Percentiles rank a stretch among this genome's conserved stretches.
Evolutionary conservation across 2,329 filamentous ascomycete genomes (phyloP).

Genomic region (Ceratocystis diversiconidia): DNA sequence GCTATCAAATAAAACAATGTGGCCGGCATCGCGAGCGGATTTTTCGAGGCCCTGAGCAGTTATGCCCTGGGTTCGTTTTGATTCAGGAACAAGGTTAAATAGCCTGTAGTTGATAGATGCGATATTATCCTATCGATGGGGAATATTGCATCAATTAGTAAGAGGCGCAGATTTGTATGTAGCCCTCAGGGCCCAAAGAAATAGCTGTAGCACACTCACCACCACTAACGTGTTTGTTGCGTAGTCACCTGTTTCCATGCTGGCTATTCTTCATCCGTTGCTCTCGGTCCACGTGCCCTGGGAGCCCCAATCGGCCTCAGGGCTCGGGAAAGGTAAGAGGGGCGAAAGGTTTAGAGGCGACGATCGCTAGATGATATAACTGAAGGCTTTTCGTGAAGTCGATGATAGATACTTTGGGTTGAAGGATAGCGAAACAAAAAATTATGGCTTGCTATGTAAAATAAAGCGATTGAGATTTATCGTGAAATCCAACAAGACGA

Average conservation of each 20-base stretch:
- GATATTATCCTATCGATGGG: slow-evolving; percentile 37
- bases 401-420: background rate
- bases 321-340: slow-evolving; percentile 9
- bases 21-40: slow-evolving; percentile 36
- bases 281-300: slow-evolving; percentile 5
- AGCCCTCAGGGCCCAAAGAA: background rate
- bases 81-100: slow-evolving; percentile 36
- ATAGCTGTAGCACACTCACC: slow-evolving; percentile 28
- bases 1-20: slow-evolving; percentile 39
- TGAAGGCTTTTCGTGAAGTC: background rate
- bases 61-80: slow-evolving; percentile 31
- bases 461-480: background rate
- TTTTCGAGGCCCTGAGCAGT: slow-evolving; percentile 39
- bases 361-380: background rate
- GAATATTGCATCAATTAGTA: slow-evolving; percentile 11
- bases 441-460: background rate
- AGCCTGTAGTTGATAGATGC: slow-evolving; percentile 40
- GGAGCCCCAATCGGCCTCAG: slow-evolving; percentile 17
- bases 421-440: background rate
- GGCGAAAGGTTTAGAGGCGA: background rate
- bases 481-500: background rate
- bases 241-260: slow-evolving; percentile 50
- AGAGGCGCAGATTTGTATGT: background rate
- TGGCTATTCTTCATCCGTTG: slow-evolving; percentile 23
- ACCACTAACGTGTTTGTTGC: slow-evolving; percentile 47